Percentiles rank a stretch among this genome's conserved stretches.
Evolutionary conservation across 176 grass and related monocot species (phyloP).

Genomic region (Echinochloa phyllopogon): DNA sequence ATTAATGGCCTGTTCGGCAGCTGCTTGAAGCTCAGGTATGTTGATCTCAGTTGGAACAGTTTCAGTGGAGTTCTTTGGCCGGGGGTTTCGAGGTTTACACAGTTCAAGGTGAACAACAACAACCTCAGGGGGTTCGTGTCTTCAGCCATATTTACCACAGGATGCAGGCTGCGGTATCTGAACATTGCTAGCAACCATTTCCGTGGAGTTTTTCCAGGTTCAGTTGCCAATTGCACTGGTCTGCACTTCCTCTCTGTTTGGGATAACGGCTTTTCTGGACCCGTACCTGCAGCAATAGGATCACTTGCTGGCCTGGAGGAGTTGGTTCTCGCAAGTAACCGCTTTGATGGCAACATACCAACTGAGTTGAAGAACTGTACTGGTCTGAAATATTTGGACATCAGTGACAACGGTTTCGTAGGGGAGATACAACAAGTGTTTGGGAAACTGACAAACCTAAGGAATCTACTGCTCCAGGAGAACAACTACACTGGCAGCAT

Average conservation of each 20-base stretch:
- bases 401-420: constrained; percentile 52
- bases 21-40: constrained; percentile 42
- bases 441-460: constrained; percentile 41
- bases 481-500: constrained; percentile 60
- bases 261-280: neutral
- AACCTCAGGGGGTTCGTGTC: constrained; percentile 44
- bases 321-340: constrained; percentile 51
- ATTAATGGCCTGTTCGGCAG: constrained; percentile 41
- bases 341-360: constrained; percentile 48
- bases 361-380: constrained; percentile 51
- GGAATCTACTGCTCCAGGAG: constrained; percentile 35
- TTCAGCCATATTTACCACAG: constrained; percentile 20
- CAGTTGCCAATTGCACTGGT: constrained; percentile 57
- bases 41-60: constrained; percentile 55
- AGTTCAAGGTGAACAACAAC: constrained; percentile 44
- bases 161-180: neutral
- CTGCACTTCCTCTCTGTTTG: constrained; percentile 34
- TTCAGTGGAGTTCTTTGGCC: constrained; percentile 53
- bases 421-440: constrained; percentile 57
- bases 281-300: constrained; percentile 47
- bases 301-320: constrained; percentile 17
- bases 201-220: constrained; percentile 41
- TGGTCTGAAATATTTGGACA: constrained; percentile 48
- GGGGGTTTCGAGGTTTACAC: constrained; percentile 36
- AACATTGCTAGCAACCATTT: constrained; percentile 32